Conservation (phyloP, 2,329 filamentous ascomycete species). For the Corynespora cassiicola region DNA sequence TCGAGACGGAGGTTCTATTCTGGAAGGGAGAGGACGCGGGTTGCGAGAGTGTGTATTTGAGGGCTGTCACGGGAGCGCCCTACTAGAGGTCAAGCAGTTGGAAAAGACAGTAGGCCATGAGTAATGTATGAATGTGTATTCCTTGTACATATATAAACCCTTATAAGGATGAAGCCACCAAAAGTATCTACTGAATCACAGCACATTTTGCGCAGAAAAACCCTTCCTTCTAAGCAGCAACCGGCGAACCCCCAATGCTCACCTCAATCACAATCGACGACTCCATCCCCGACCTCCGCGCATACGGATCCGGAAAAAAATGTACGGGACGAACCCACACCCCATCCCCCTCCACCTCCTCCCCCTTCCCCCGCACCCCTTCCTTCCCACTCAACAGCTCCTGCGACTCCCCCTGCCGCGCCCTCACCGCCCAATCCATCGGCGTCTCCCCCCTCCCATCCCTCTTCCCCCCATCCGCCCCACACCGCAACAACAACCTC, state of each 20-base stretch:
- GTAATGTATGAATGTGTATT: too few species aligned
- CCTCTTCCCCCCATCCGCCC: not conserved
- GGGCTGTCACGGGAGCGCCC: slow-evolving; percentile 45
- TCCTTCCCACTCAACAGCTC: not conserved
- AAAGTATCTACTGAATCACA: too few species aligned
- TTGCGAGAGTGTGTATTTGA: slow-evolving; percentile 46
- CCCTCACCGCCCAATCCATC: slow-evolving; percentile 3
- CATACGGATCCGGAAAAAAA: not conserved
- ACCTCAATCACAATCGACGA: slow-evolving; percentile 1
- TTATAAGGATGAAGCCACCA: too few species aligned
- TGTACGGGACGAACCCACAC: not conserved
- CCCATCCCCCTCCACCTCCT: not conserved
- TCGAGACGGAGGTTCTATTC: slow-evolving; percentile 40
- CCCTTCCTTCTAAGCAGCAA: too few species aligned
- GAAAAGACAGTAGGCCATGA: too few species aligned
- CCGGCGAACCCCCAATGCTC: too few species aligned
- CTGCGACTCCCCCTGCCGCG: not conserved
- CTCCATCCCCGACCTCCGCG: not conserved
- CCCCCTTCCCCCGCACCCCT: not conserved
- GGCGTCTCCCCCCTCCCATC: slow-evolving; percentile 4
- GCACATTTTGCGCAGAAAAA: too few species aligned
- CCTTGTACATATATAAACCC: too few species aligned
- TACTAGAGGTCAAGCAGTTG: too few species aligned
- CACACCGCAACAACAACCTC: slow-evolving; percentile 2
- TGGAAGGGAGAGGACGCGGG: slow-evolving; percentile 45